phyloP scores from a whole-genome alignment of 441 rosid genomes.

The Jatropha podagrica region DNA sequence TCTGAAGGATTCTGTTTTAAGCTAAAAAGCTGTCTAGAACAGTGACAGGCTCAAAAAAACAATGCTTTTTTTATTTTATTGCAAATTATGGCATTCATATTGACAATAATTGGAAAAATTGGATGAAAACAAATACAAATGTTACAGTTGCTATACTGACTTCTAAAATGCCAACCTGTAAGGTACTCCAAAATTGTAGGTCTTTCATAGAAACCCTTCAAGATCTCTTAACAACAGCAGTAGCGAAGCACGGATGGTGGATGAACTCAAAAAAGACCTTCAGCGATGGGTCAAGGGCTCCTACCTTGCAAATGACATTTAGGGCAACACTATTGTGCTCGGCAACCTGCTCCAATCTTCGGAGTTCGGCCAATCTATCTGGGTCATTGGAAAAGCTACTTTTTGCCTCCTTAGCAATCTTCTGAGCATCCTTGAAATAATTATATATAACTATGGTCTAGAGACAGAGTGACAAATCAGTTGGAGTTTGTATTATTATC shows the following conservation, averaged over 20 bases:
- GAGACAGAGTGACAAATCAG: constrained; percentile 5
- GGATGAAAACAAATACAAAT: constrained; percentile 19
- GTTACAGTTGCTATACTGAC: constrained; percentile 41
- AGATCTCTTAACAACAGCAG: constrained; percentile 88
- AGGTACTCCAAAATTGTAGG: constrained; percentile 40
- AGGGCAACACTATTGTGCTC: constrained; percentile 82
- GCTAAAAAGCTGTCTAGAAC: background rate
- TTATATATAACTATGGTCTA: constrained; percentile 69
- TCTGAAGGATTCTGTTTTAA: no score
- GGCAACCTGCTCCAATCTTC: constrained; percentile 82
- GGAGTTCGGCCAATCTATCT: constrained; percentile 67
- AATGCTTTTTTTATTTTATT: background rate
- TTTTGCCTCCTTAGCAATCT: constrained; percentile 75
- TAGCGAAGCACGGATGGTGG: constrained; percentile 90
- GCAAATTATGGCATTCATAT: constrained; percentile 22
- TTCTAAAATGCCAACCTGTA: constrained; percentile 28
- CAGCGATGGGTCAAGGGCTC: constrained; percentile 64
- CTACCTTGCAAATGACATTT: constrained; percentile 57
- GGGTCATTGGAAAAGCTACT: constrained; percentile 66
- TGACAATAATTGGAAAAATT: constrained; percentile 17
- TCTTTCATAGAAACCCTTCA: constrained; percentile 34
- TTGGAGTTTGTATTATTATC: background rate
- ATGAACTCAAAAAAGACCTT: constrained; percentile 83
- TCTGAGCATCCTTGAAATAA: constrained; percentile 89
- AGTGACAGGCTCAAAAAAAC: background rate